These are phyloP conservation scores for Kodamaea kaohsiungensis DNA, from an alignment of 805 yeast species.

Conservation along the genomic window DNA sequence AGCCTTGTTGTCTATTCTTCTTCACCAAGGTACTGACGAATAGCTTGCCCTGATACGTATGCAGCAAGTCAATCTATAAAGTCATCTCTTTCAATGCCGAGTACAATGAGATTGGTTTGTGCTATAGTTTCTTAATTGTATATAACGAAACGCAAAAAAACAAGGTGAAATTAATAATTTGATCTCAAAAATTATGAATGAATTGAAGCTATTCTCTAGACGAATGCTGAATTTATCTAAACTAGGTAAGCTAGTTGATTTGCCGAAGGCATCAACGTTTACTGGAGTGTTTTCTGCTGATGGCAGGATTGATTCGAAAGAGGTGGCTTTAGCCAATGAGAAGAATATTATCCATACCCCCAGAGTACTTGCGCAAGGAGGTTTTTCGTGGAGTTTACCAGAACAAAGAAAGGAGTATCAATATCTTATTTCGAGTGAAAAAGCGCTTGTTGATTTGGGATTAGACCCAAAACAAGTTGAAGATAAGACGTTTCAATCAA, in stretches of 20 bases:
- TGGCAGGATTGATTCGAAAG: constrained; percentile 23
- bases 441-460: constrained; percentile 64
- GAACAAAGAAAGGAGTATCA: constrained; percentile 53
- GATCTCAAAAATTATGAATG: not conserved
- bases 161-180: not conserved
- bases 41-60: no score
- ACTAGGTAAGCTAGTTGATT: constrained; percentile 23
- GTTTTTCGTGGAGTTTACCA: constrained; percentile 75
- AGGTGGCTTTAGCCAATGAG: constrained; percentile 29
- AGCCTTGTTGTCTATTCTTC: no score
- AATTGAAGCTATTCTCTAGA: not conserved
- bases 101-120: no score
- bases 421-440: constrained; percentile 57
- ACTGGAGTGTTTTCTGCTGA: constrained; percentile 32
- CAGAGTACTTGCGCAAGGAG: constrained; percentile 51
- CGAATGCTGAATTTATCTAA: constrained; percentile 5
- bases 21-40: no score
- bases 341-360: constrained; percentile 38
- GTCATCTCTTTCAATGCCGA: no score
- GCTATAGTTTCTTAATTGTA: no score
- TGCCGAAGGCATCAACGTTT: constrained; percentile 34
- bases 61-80: no score
- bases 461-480: constrained; percentile 40
- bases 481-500: constrained; percentile 48
- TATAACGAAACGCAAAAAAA: not conserved